Base-by-base conservation (phyloP, 331 rosid genomes). In the Pyracantha coccinea region DNA sequence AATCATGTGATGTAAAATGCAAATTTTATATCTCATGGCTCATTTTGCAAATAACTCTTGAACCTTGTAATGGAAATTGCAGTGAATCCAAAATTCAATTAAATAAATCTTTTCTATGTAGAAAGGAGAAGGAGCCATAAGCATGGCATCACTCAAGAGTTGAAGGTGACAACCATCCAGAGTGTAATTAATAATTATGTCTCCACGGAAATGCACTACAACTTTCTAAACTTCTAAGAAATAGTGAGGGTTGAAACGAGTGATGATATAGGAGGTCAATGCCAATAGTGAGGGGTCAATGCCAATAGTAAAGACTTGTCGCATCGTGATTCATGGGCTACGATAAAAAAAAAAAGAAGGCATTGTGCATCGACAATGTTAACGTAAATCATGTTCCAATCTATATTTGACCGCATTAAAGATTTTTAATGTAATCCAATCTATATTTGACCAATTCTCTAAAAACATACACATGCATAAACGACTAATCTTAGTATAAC, bases 1-100 rank as follows among this genome's bases (percentile, higher is more conserved):
- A 35, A 35, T 0, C 44, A 35, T 0, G 0, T 9, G 0, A 0
- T 9, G 4, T 35, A 2, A 35, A 35, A 35, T 35, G 44, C 13
- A 35, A 9, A 35, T 8, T 8, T 9, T 35, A 35, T 8, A 35
- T 9, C 4, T 35, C 4, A 2, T 9, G 9, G 13, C 44, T 35
- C 44, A 35, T 35, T 35, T 35, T 35, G 4, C 44, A 35, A 35
- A 35, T 35, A 35, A 35, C 44, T 35, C 44, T 35, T 35, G 2
- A 35, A 35, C 44, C 44, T 35, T 35, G 44, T 35, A 9, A 9
- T 35, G 44, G 44, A 35, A 35, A 35, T 2, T 35, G 44, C 44
- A 35, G 44, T 35, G 44, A 35, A 35, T 35, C 44, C 13, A 35
- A 35, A 50, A 50, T 16, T 50, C 9, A 60, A 60, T 25, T 60